Percentiles rank a stretch among this genome's conserved stretches.
Conservation (phyloP, 495 filamentous ascomycete species). For the Oidiodendron maius region DNA sequence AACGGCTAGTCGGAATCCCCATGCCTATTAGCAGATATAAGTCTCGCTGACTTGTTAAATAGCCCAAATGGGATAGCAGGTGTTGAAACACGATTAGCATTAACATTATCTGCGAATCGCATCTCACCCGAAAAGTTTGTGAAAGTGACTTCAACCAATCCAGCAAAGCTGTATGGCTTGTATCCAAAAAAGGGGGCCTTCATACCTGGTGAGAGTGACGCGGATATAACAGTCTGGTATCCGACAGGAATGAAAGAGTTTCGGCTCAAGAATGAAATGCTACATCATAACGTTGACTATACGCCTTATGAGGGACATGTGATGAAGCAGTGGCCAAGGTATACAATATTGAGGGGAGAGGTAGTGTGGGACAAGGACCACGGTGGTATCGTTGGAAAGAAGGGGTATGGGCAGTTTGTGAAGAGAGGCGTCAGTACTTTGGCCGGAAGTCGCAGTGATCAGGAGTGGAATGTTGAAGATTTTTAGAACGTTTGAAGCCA, state of each 20-base stretch:
- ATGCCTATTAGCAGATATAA: too few relatives aligned
- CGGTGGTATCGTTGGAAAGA: conserved; percentile 41
- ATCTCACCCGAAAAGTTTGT: conserved; percentile 51
- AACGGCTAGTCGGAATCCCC: too few relatives aligned
- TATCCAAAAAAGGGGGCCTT: conserved; percentile 49
- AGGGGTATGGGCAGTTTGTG: conserved; percentile 47
- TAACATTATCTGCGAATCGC: conserved; percentile 38
- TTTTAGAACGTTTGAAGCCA: too few relatives aligned
- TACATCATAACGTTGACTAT: conserved; percentile 57
- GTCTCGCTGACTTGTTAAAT: not conserved
- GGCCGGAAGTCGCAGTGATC: conserved; percentile 25
- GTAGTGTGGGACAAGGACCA: conserved; percentile 51
- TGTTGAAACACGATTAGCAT: conserved; percentile 51
- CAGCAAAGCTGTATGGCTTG: conserved; percentile 57
- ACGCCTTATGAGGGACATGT: conserved; percentile 54
- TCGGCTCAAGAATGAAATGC: conserved; percentile 39
- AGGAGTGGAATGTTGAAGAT: conserved; percentile 24
- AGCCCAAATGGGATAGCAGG: conserved; percentile 54
- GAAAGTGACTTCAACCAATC: conserved; percentile 49
- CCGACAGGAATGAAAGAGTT: conserved; percentile 36
- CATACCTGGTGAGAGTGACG: conserved; percentile 47
- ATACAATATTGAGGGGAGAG: conserved; percentile 51
- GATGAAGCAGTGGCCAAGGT: conserved; percentile 54
- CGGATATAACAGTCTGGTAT: conserved; percentile 50
- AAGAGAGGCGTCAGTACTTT: conserved; percentile 40